phyloP scores from a whole-genome alignment of 805 yeast species.

The Vanderwaltozyma verrucispora region DNA sequence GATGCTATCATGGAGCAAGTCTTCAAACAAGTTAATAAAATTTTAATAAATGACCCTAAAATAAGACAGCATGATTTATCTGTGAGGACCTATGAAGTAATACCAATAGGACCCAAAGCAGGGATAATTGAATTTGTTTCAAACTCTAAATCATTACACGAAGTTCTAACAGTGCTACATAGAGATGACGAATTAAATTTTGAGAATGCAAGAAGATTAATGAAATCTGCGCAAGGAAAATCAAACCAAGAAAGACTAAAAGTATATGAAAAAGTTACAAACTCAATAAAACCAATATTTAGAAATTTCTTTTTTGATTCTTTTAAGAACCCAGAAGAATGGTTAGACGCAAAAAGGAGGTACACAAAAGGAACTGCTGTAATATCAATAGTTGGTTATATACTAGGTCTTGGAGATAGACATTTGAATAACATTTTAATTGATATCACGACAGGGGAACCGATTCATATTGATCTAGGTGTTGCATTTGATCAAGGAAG shows the following conservation, averaged over 20 bases:
- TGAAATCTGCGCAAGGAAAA: conserved; percentile 47
- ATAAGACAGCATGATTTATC: conserved; percentile 47
- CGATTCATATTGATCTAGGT: conserved; percentile 92
- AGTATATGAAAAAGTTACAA: conserved; percentile 38
- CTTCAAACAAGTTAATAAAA: conserved; percentile 70
- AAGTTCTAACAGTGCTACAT: conserved; percentile 59
- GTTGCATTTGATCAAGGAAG: conserved; percentile 95
- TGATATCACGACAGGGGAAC: conserved; percentile 79
- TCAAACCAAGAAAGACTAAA: conserved; percentile 35
- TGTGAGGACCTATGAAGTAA: conserved; percentile 77
- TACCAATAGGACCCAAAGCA: conserved; percentile 78
- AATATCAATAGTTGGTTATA: conserved; percentile 75
- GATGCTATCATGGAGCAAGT: conserved; percentile 98
- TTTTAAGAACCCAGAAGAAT: conserved; percentile 54
- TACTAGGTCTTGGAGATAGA: conserved; percentile 90
- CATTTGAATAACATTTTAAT: conserved; percentile 84
- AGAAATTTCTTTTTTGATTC: conserved; percentile 59
- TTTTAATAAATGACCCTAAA: conserved; percentile 45
- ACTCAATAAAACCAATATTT: conserved; percentile 53
- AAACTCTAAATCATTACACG: conserved; percentile 61
- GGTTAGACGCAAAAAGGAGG: conserved; percentile 57
- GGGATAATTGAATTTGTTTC: conserved; percentile 89
- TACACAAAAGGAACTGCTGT: conserved; percentile 78
- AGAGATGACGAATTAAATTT: conserved; percentile 37
- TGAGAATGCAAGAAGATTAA: conserved; percentile 50